A percentile compares a stretch with the other conserved stretches of the same genome.
Conservation (phyloP, 345 rosid genomes). For the Populus ilicifolia region DNA sequence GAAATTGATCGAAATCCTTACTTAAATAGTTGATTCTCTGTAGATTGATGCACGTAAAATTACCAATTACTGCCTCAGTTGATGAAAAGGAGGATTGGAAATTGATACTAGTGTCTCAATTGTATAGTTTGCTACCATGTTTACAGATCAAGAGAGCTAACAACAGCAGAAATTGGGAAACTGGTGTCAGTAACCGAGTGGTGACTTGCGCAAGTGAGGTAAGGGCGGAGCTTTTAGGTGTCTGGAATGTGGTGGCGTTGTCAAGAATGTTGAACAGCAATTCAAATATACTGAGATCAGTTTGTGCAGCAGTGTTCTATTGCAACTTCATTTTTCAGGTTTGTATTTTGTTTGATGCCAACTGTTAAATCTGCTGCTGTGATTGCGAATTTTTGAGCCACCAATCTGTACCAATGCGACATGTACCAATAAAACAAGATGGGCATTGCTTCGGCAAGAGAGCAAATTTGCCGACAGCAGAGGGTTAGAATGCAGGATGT, state of each 20-base stretch:
- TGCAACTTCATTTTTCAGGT: neutral
- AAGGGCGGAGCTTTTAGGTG: constrained; percentile 94
- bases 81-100: neutral
- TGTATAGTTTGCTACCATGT: neutral
- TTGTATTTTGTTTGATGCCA: neutral
- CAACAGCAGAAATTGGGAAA: constrained; percentile 81
- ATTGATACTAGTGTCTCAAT: neutral
- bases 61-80: neutral
- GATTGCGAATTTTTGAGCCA: constrained; percentile 48
- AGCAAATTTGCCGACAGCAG: constrained; percentile 97
- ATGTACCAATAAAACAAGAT: constrained; percentile 58
- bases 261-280: constrained; percentile 88
- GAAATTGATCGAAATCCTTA: neutral
- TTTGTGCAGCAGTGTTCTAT: neutral
- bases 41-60: too few species aligned
- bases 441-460: constrained; percentile 93
- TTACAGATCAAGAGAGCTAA: constrained; percentile 70
- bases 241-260: constrained; percentile 68
- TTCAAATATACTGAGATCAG: constrained; percentile 91
- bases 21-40: neutral
- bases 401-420: constrained; percentile 67
- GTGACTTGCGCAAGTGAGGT: constrained; percentile 97
- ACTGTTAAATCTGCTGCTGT: neutral
- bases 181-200: constrained; percentile 86
- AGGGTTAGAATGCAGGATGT: constrained; percentile 98